phyloP scores from a whole-genome alignment of 2,329 filamentous ascomycete genomes.

The Diplodia seriata region DNA sequence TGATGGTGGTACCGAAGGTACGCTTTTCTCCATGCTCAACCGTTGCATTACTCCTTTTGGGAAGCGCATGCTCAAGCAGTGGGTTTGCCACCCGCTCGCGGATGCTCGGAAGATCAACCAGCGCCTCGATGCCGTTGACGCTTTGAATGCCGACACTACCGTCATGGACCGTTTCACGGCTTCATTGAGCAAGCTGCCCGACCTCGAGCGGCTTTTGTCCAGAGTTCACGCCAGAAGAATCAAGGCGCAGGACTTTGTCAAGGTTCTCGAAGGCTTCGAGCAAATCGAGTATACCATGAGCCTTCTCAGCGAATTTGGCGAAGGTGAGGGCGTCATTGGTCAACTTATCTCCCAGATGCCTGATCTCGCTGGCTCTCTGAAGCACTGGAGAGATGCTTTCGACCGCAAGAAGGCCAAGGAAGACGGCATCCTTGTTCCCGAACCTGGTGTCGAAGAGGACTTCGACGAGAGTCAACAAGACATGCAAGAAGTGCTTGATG shows the following conservation, averaged over 20 bases:
- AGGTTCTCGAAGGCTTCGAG: slow-evolving; percentile 93
- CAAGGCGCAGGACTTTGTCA: slow-evolving; percentile 89
- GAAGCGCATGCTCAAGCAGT: slow-evolving; percentile 93
- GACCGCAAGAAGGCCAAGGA: slow-evolving; percentile 80
- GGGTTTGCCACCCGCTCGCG: slow-evolving; percentile 94
- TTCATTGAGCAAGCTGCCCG: slow-evolving; percentile 88
- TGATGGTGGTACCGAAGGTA: slow-evolving; percentile 84
- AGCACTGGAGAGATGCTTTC: slow-evolving; percentile 91
- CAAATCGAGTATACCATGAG: slow-evolving; percentile 95
- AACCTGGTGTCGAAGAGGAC: slow-evolving; percentile 85
- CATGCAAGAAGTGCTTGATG: slow-evolving; percentile 76
- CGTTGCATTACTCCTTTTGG: slow-evolving; percentile 96
- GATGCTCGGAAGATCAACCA: slow-evolving; percentile 90
- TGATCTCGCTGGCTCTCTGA: slow-evolving; percentile 73
- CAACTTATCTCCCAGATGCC: slow-evolving; percentile 87
- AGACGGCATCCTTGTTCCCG: slow-evolving; percentile 82
- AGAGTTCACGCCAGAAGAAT: slow-evolving; percentile 92
- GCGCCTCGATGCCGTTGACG: slow-evolving; percentile 90
- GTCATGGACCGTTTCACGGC: slow-evolving; percentile 87
- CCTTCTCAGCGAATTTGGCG: slow-evolving; percentile 74
- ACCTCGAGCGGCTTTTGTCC: slow-evolving; percentile 91
- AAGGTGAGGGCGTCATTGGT: slow-evolving; percentile 83
- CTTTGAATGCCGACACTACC: slow-evolving; percentile 81
- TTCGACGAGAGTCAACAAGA: slow-evolving; percentile 83
- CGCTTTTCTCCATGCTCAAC: slow-evolving; percentile 88